phyloP scores from a whole-genome alignment of 768 basidiomycete species.

The Pisolithus tinctorius region DNA sequence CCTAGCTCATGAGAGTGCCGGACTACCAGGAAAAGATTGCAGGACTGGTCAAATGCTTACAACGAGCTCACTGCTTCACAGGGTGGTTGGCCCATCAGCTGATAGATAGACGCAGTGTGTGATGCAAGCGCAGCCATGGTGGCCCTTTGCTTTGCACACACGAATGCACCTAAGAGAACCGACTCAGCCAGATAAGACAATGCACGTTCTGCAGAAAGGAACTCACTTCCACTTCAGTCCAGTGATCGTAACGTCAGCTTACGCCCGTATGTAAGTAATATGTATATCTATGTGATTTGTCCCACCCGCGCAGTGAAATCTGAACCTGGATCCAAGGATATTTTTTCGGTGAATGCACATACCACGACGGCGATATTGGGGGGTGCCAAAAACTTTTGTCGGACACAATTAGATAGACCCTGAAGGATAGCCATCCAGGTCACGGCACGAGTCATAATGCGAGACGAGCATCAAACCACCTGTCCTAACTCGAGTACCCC shows the following conservation, averaged over 20 bases:
- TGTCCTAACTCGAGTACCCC: too few relatives aligned
- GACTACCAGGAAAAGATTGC: too few relatives aligned
- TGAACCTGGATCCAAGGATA: not conserved
- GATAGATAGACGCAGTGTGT: too few relatives aligned
- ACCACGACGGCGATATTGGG: not conserved
- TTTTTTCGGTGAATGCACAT: not conserved
- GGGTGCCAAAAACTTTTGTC: not conserved
- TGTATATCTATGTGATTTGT: not conserved
- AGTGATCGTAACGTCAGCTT: not conserved
- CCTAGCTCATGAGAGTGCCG: too few relatives aligned
- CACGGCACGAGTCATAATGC: too few relatives aligned
- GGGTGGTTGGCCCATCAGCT: too few relatives aligned
- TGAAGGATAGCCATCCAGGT: not conserved
- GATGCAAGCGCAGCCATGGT: too few relatives aligned
- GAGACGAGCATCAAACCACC: too few relatives aligned
- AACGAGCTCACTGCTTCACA: too few relatives aligned
- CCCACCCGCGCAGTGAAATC: not conserved
- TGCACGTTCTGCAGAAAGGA: not conserved
- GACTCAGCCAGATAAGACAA: not conserved
- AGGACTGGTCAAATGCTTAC: too few relatives aligned
- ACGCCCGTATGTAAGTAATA: constrained; percentile 1
- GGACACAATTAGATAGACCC: not conserved
- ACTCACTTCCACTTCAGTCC: not conserved
- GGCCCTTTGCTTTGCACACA: not conserved
- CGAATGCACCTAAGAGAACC: not conserved